phyloP scores from a whole-genome alignment of 2,329 filamentous ascomycete genomes.

The Pseudogymnoascus sp. region DNA sequence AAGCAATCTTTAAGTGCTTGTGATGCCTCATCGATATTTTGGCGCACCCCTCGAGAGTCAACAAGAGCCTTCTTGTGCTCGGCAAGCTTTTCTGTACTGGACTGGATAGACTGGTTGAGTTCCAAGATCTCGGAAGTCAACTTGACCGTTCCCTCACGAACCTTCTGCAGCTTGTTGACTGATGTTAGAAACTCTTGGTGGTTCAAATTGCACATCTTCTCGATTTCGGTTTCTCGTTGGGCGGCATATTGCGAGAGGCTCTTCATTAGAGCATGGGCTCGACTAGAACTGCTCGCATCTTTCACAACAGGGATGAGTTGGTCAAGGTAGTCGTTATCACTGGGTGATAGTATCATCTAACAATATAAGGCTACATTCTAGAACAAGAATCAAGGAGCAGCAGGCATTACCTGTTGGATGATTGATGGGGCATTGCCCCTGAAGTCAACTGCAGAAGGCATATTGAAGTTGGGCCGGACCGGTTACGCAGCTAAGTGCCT shows the following conservation, averaged over 20 bases:
- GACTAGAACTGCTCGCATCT: slow-evolving; percentile 72
- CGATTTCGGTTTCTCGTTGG: slow-evolving; percentile 84
- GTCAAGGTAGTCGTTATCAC: slow-evolving; percentile 89
- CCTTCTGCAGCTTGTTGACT: slow-evolving; percentile 85
- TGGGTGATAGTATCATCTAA: slow-evolving; percentile 86
- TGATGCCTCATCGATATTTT: slow-evolving; percentile 91
- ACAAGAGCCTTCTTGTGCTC: slow-evolving; percentile 92
- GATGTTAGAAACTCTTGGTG: slow-evolving; percentile 95
- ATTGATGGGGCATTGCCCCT: slow-evolving; percentile 15
- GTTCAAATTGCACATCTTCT: slow-evolving; percentile 87
- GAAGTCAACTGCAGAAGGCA: slow-evolving; percentile 14
- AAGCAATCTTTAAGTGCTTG: slow-evolving; percentile 84
- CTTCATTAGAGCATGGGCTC: slow-evolving; percentile 65
- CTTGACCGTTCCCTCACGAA: slow-evolving; percentile 81
- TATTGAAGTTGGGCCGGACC: neutral
- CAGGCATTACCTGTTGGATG: slow-evolving; percentile 19
- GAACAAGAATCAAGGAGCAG: neutral
- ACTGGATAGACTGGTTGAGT: slow-evolving; percentile 89
- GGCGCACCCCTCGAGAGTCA: slow-evolving; percentile 81
- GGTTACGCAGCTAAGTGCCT: neutral
- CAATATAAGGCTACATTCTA: neutral
- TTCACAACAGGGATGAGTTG: slow-evolving; percentile 90
- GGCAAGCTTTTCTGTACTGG: slow-evolving; percentile 87
- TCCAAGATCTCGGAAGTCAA: slow-evolving; percentile 86
- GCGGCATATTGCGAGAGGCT: slow-evolving; percentile 74